Evolutionary conservation across 2,329 filamentous ascomycete genomes (phyloP).

Genomic region (Cladosporium phlei): DNA sequence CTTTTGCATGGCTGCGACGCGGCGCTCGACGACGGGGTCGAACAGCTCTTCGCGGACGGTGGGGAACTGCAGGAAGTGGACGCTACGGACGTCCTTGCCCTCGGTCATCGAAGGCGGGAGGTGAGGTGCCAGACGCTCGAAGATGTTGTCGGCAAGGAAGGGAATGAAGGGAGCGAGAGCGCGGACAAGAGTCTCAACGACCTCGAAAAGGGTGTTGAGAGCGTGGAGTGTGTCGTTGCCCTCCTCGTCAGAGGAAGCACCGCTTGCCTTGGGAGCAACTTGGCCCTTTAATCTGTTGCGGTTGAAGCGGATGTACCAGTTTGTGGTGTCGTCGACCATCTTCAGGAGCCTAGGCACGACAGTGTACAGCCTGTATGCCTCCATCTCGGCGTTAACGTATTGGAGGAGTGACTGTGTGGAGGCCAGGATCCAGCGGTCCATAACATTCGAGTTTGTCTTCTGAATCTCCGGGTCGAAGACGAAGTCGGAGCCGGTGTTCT

Average conservation of each 20-base stretch:
- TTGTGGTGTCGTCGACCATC: slow-evolving; percentile 91
- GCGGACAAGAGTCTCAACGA: slow-evolving; percentile 81
- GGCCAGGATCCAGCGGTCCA: slow-evolving; percentile 94
- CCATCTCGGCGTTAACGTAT: slow-evolving; percentile 92
- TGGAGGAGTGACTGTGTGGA: slow-evolving; percentile 85
- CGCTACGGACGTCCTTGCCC: slow-evolving; percentile 71
- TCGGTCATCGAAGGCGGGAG: slow-evolving; percentile 65
- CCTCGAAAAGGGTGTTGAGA: slow-evolving; percentile 89
- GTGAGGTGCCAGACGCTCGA: slow-evolving; percentile 72
- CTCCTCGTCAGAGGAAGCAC: slow-evolving; percentile 50
- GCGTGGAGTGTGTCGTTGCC: slow-evolving; percentile 84
- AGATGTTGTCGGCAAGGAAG: slow-evolving; percentile 93
- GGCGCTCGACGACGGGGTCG: slow-evolving; percentile 76
- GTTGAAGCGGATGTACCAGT: slow-evolving; percentile 98
- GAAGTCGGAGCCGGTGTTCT: slow-evolving; percentile 72
- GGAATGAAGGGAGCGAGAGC: slow-evolving; percentile 92
- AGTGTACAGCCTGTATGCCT: slow-evolving; percentile 67
- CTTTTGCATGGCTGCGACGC: slow-evolving; percentile 85
- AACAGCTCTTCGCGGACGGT: slow-evolving; percentile 85
- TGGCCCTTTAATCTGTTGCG: slow-evolving; percentile 78
- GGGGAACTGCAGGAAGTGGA: slow-evolving; percentile 90
- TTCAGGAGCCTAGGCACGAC: slow-evolving; percentile 71
- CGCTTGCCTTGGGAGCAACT: slow-evolving; percentile 20
- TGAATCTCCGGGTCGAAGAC: slow-evolving; percentile 72
- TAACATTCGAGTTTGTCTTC: slow-evolving; percentile 77